Percentiles rank a stretch among this genome's conserved stretches.
phyloP scores from a whole-genome alignment of 441 rosid genomes.

The Erodium moschatum region DNA sequence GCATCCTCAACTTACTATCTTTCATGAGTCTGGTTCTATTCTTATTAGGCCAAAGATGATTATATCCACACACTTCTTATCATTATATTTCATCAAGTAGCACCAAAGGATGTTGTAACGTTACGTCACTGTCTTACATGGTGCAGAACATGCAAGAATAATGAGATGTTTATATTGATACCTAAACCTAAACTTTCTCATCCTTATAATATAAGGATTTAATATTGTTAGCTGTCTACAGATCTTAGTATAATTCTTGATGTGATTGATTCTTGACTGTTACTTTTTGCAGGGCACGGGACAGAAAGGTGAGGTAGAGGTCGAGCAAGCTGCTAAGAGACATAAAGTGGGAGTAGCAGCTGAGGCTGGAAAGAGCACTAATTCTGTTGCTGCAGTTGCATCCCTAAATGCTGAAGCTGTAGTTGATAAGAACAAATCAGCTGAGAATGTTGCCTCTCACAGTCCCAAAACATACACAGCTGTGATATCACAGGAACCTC shows the following conservation, averaged over 20 bases:
- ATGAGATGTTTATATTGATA: background rate
- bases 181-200: too few relatives aligned
- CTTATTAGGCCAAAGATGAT: background rate
- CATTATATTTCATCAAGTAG: background rate
- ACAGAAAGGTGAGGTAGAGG: conserved; percentile 43
- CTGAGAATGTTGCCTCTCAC: conserved; percentile 33
- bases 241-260: conserved; percentile 12
- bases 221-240: background rate
- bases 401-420: conserved; percentile 31
- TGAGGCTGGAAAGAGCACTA: conserved; percentile 36
- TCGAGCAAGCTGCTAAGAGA: conserved; percentile 63
- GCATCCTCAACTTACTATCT: conserved; percentile 13
- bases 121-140: background rate
- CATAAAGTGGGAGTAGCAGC: conserved; percentile 38
- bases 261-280: conserved; percentile 17
- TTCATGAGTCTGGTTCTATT: background rate
- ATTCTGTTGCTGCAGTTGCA: conserved; percentile 30
- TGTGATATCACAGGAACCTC: conserved; percentile 32
- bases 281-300: conserved; percentile 43
- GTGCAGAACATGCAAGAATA: background rate
- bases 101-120: background rate
- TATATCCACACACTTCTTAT: background rate
- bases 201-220: too few relatives aligned
- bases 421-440: conserved; percentile 35
- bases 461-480: conserved; percentile 32